Evolutionary conservation across 306 rosid genomes (phyloP), one percentile per base, ranked within the genome.

Genomic region (Ormosia semicastrata): DNA sequence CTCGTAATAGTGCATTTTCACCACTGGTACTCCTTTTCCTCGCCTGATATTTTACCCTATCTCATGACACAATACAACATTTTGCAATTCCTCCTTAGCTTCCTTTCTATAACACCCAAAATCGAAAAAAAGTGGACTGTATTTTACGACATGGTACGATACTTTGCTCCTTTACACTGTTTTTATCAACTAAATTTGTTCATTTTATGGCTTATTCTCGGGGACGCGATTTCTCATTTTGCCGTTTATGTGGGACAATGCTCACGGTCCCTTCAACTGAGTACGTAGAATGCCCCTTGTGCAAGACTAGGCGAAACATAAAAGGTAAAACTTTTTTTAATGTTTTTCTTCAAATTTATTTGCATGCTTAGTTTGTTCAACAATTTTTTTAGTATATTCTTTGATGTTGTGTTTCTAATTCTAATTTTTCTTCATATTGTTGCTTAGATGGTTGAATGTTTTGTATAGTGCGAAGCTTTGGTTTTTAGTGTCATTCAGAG

Each of bases 141-240:
- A n/a, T n/a, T n/a, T n/a, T n/a, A n/a, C n/a, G n/a, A n/a, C n/a
- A n/a, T n/a, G n/a, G n/a, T n/a, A n/a, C n/a, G n/a, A n/a, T 53
- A 52, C 15, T 6, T 53, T 53, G 29, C 24, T 53, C 30, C 59
- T 53, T 3, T 1, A 53, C 10, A 5, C 9, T 53, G 10, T 52
- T 14, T 50, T 52, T n/a, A 8, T 52, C 11, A 5, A 14, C 1
- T 58, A 58, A 7, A 13, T 53, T 59, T 59, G 14, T 59, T 11
- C 12, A 0, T 36, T 6, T 14, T 13, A 83, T 86, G 89, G 77
- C 85, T 56, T 71, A 81, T 76, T 71, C 78, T 66, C 85, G 52
- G 1, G 72, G 78, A 12, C 87, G 80, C 3, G 89, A 83, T 86
- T 86, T 86, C 71, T 52, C 59, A 53, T 86, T 83, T 78, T 86